Conservation (phyloP, 352 stramenopile genomes). For the Globisporangium lucens region DNA sequence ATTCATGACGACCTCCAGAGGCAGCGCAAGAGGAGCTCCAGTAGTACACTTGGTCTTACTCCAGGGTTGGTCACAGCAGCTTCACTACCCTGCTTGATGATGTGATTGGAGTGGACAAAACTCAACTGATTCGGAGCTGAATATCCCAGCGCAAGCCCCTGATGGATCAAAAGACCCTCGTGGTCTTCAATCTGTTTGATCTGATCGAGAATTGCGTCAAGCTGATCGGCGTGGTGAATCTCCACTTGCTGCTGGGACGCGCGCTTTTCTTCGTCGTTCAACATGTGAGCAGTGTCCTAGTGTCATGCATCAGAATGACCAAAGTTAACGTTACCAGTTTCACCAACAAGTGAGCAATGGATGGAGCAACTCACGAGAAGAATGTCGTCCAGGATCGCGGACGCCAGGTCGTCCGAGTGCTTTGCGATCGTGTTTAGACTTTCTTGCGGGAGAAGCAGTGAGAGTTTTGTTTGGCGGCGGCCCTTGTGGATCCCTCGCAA, state of each 20-base stretch:
- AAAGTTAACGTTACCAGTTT: background rate
- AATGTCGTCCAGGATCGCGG: conserved; percentile 59
- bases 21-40: conserved; percentile 22
- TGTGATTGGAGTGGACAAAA: background rate
- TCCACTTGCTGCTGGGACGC: conserved; percentile 26
- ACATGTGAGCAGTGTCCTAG: conserved; percentile 54
- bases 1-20: conserved; percentile 49
- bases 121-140: conserved; percentile 11
- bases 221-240: conserved; percentile 25
- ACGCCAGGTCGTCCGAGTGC: conserved; percentile 51
- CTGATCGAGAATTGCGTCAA: conserved; percentile 48
- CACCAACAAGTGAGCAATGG: background rate
- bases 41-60: background rate
- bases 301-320: background rate
- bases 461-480: conserved; percentile 34
- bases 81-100: background rate
- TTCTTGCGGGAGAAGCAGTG: conserved; percentile 31
- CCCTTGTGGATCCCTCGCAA: conserved; percentile 36
- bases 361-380: conserved; percentile 35
- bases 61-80: background rate
- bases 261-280: conserved; percentile 51
- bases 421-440: conserved; percentile 40
- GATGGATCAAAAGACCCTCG: conserved; percentile 36
- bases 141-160: conserved; percentile 32
- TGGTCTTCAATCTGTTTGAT: conserved; percentile 48